Conservation (phyloP, 495 filamentous ascomycete genomes). For the Halenospora varia region DNA sequence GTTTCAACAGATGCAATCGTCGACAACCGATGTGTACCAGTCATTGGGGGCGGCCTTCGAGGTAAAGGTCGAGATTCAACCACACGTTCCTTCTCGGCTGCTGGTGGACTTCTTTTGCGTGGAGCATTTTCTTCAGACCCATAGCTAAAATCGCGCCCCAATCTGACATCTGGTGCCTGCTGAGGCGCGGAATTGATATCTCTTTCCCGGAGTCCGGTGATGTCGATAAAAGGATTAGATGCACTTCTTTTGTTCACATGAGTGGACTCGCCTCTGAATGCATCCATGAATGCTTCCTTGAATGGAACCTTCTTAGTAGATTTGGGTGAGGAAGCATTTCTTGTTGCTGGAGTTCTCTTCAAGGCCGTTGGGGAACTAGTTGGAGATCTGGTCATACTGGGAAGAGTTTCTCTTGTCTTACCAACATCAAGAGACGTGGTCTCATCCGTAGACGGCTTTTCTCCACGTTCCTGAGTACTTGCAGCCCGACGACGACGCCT, state of each 20-base stretch:
- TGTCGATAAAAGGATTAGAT: constrained; percentile 3
- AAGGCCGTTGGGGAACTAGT: constrained; percentile 30
- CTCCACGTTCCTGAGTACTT: background rate
- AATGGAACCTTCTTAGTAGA: constrained; percentile 27
- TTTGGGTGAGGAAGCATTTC: constrained; percentile 38
- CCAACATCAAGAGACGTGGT: background rate
- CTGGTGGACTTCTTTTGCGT: background rate
- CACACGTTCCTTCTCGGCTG: constrained; percentile 9
- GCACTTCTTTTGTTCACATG: constrained; percentile 14
- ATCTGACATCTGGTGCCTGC: constrained; percentile 6
- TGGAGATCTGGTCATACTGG: constrained; percentile 18
- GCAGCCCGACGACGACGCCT: background rate
- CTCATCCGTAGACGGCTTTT: background rate
- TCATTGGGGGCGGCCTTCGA: constrained; percentile 48
- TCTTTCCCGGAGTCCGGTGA: constrained; percentile 23
- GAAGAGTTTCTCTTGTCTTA: constrained; percentile 13
- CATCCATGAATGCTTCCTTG: constrained; percentile 48
- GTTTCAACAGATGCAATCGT: constrained; percentile 67
- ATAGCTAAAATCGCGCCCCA: constrained; percentile 11
- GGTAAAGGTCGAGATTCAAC: constrained; percentile 15
- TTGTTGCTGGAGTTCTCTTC: constrained; percentile 45
- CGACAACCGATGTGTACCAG: constrained; percentile 63
- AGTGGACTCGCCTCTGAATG: constrained; percentile 51
- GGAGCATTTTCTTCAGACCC: background rate
- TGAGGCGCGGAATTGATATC: constrained; percentile 22